Evolutionary conservation across 805 yeast genomes (phyloP).

Genomic region (Kodamaea hsintzibuensis): DNA sequence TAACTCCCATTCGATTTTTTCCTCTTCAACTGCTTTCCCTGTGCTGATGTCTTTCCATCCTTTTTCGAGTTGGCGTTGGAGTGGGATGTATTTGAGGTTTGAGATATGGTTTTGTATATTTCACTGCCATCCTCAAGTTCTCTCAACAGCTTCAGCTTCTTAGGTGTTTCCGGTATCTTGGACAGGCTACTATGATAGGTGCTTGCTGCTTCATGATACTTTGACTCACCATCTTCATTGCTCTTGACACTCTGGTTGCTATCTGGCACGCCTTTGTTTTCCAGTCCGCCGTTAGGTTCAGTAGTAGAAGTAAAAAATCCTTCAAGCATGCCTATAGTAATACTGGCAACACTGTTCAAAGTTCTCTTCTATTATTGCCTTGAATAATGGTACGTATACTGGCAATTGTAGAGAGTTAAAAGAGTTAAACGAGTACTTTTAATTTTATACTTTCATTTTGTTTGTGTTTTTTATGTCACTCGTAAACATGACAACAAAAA

Average conservation of each 20-base stretch:
- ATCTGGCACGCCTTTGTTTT: not conserved
- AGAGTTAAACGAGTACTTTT: not conserved
- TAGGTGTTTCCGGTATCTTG: not conserved
- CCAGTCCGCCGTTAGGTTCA: not conserved
- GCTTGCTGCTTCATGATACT: not conserved
- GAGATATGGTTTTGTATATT: slow-evolving; percentile 12
- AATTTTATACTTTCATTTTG: not conserved
- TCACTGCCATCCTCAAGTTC: slow-evolving; percentile 11
- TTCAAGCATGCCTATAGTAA: not conserved
- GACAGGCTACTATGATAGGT: not conserved
- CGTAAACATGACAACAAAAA: not conserved
- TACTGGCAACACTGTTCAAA: not conserved
- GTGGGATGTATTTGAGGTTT: slow-evolving; percentile 8
- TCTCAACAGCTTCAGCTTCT: slow-evolving; percentile 2
- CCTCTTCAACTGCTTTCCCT: not conserved
- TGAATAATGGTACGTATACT: not conserved
- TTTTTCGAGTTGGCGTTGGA: not conserved
- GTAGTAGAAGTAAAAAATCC: not conserved
- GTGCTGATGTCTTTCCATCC: slow-evolving; percentile 1
- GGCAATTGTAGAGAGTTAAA: not conserved
- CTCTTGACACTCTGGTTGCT: not conserved
- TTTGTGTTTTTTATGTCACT: not conserved
- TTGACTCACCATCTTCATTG: not conserved
- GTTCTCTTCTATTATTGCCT: not conserved
- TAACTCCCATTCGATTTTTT: not conserved